Base-by-base conservation (phyloP, 2,329 filamentous ascomycete genomes). In the Diaporthe sp. region DNA sequence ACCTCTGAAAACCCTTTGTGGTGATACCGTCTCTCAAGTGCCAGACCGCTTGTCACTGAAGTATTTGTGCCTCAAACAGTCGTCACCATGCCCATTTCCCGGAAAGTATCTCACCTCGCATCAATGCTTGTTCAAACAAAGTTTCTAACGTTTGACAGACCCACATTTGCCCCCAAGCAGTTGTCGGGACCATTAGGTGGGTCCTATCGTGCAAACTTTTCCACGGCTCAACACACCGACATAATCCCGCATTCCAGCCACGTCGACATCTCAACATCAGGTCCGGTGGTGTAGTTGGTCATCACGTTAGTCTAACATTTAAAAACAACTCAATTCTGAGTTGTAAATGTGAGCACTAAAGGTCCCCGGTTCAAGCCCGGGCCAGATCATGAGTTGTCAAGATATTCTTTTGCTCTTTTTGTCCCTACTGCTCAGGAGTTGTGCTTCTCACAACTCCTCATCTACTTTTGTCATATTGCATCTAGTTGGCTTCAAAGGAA, bases 301-400 rank as follows among this genome's bases (percentile, higher is more conserved):
- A 74, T 74, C 60, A 74, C 72, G 53, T 74, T 34, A 70, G 72
- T 70, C 44, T 71, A 74, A 74, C 72, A 74, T 71, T 71, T 53
- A 39, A 28, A 68, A 51, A 20, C 2, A 17, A 25, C 31, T 53
- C 3, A 4, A n/a, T 51, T 67, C 17, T 7, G 25, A 31, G 28
- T 47, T n/a, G 4, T n/a, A 37, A n/a, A 70, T 47, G 60, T 15
- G 22, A 60, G 28, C 72, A 67, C 72, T 68, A 34, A 74, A 67
- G 72, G 72, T 74, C 72, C 58, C 47, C 72, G 72, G 72, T 74
- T 74, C 61, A 57, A 74, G 58, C 72, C 72, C 72, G 61, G 34
- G 72, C 61, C 60, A 67, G 61, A 74, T 74, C 72, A 74, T 2
- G 0, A 65, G 25, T 31, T 65, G 42, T 65, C 34, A 42, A 31